Evolutionary conservation across 2,329 filamentous ascomycete species (phyloP).

Genomic region (Aspergillus costaricaensis): DNA sequence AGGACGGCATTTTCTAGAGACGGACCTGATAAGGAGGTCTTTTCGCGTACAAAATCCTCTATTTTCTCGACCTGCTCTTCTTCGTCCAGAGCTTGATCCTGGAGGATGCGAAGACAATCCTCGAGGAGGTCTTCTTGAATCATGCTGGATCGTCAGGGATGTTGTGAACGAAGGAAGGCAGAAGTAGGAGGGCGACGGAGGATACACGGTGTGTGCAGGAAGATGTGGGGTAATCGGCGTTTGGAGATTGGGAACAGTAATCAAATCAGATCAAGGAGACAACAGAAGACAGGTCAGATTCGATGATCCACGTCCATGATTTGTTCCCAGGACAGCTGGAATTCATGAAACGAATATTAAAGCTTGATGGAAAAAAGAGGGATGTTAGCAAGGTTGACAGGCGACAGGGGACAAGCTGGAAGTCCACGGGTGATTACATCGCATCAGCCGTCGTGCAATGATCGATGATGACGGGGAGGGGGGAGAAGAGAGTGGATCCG

Average conservation of each 20-base stretch:
- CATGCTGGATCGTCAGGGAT: conserved; percentile 58
- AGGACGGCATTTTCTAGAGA: conserved; percentile 87
- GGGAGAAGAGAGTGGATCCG: too few species aligned
- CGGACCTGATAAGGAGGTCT: conserved; percentile 73
- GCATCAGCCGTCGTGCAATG: conserved; percentile 26
- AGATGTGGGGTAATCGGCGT: conserved; percentile 11
- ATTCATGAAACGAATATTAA: conserved; percentile 5
- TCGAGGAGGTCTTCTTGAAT: conserved; percentile 92
- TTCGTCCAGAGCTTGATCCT: conserved; percentile 79
- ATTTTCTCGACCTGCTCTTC: conserved; percentile 94
- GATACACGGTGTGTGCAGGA: conserved; percentile 9
- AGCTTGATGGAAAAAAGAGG: conserved; percentile 9
- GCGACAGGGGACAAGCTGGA: conserved; percentile 25
- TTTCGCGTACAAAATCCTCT: conserved; percentile 78
- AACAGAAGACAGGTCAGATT: not conserved
- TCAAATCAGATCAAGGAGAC: conserved; percentile 3
- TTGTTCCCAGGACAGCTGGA: not conserved
- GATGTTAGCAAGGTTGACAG: conserved; percentile 18
- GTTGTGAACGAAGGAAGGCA: conserved; percentile 2
- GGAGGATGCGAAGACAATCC: conserved; percentile 82
- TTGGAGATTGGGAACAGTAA: not conserved
- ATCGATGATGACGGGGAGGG: conserved; percentile 18
- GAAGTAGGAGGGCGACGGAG: conserved; percentile 2
- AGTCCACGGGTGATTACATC: conserved; percentile 33
- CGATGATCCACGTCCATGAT: conserved; percentile 6